Evolutionary conservation across 805 yeast genomes (phyloP).

Genomic region (Zygoascus tannicola): DNA sequence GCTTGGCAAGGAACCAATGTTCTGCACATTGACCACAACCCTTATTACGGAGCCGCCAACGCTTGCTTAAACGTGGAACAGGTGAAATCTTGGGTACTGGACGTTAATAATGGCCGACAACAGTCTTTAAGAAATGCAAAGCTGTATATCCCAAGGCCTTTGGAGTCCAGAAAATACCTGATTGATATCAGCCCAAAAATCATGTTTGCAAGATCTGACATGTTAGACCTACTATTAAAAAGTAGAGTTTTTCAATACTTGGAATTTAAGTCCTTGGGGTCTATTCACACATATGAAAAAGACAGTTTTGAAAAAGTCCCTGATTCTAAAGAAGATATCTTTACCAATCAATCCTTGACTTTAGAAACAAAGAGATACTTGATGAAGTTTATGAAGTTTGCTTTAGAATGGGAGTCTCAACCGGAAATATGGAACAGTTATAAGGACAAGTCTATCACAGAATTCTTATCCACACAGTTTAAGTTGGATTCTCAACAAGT

Average conservation of each 20-base stretch:
- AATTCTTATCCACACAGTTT: slow-evolving; percentile 56
- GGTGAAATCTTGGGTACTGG: slow-evolving; percentile 69
- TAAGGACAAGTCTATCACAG: slow-evolving; percentile 45
- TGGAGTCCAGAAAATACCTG: slow-evolving; percentile 67
- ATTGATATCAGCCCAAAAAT: slow-evolving; percentile 82
- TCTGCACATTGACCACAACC: slow-evolving; percentile 75
- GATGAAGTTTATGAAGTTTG: slow-evolving; percentile 89
- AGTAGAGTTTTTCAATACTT: slow-evolving; percentile 84
- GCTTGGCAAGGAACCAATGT: slow-evolving; percentile 99
- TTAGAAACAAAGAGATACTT: slow-evolving; percentile 68
- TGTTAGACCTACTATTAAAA: slow-evolving; percentile 66
- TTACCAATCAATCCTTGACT: slow-evolving; percentile 74
- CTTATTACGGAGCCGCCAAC: slow-evolving; percentile 79
- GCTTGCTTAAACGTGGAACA: slow-evolving; percentile 86
- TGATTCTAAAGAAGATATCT: slow-evolving; percentile 84
- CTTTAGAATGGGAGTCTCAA: slow-evolving; percentile 56
- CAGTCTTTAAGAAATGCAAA: slow-evolving; percentile 54
- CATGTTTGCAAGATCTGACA: slow-evolving; percentile 83
- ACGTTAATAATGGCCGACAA: slow-evolving; percentile 40
- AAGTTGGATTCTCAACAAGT: slow-evolving; percentile 65
- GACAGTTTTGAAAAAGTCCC: slow-evolving; percentile 82
- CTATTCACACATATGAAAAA: slow-evolving; percentile 89
- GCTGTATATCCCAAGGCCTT: slow-evolving; percentile 64
- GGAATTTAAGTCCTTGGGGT: slow-evolving; percentile 82
- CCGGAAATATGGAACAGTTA: slow-evolving; percentile 47